These are phyloP conservation scores for Arthrobotrys sphaeroides DNA, from an alignment of 2,329 filamentous ascomycete species.

Conservation along the genomic window DNA sequence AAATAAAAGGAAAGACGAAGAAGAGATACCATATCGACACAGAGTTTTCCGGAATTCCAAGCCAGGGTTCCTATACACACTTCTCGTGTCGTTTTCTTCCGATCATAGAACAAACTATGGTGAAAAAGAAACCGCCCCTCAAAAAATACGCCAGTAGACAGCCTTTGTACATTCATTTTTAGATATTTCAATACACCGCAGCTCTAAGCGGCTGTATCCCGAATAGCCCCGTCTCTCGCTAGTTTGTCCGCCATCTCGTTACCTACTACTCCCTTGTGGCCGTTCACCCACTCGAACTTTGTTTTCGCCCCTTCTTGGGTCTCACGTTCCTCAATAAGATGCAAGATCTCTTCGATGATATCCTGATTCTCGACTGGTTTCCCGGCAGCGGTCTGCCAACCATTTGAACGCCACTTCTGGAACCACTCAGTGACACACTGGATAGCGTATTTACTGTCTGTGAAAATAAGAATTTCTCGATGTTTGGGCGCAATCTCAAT, in stretches of 20 bases:
- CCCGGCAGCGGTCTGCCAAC: slow-evolving; percentile 77
- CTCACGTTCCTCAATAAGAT: slow-evolving; percentile 73
- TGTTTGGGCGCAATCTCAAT: slow-evolving; percentile 76
- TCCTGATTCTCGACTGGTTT: slow-evolving; percentile 87
- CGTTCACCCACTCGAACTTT: slow-evolving; percentile 87
- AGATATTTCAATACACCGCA: background rate
- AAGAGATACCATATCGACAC: slow-evolving; percentile 1
- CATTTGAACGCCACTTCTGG: slow-evolving; percentile 76
- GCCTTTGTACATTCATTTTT: background rate
- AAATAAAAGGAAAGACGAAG: background rate
- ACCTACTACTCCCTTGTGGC: slow-evolving; percentile 69
- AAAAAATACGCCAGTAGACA: background rate
- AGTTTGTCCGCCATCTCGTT: slow-evolving; percentile 53
- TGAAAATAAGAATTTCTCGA: slow-evolving; percentile 77
- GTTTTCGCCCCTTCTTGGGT: slow-evolving; percentile 70
- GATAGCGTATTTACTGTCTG: slow-evolving; percentile 91
- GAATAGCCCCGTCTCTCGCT: slow-evolving; percentile 43
- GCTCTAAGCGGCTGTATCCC: slow-evolving; percentile 11
- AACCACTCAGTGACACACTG: slow-evolving; percentile 89
- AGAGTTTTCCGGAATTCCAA: background rate
- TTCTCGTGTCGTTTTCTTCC: background rate
- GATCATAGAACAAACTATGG: background rate
- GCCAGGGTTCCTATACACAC: slow-evolving; percentile 1
- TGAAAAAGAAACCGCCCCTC: background rate
- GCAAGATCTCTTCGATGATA: slow-evolving; percentile 76